phyloP scores from a whole-genome alignment of 345 rosid species.

The Brassica nigra region DNA sequence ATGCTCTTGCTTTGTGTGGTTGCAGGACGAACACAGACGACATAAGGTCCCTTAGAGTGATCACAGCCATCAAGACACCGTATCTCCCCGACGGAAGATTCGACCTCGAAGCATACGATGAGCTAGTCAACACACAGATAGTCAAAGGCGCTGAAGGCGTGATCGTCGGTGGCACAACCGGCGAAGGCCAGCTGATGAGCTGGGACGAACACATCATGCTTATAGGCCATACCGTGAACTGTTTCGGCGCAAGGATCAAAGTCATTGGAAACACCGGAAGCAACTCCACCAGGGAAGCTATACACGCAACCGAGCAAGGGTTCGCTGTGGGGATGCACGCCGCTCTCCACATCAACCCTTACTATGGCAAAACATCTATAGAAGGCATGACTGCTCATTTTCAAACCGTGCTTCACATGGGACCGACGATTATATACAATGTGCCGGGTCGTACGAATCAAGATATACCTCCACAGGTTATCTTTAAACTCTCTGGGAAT shows the following conservation, averaged over 20 bases:
- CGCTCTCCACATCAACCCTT: constrained; percentile 93
- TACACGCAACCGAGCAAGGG: constrained; percentile 88
- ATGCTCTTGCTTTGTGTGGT: constrained; percentile 4
- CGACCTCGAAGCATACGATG: constrained; percentile 88
- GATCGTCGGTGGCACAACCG: constrained; percentile 90
- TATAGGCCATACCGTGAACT: constrained; percentile 82
- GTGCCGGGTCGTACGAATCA: constrained; percentile 84
- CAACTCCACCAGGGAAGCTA: constrained; percentile 88
- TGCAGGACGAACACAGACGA: constrained; percentile 76
- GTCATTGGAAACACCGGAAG: constrained; percentile 90
- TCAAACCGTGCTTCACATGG: constrained; percentile 72
- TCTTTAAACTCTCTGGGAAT: constrained; percentile 57
- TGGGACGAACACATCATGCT: constrained; percentile 98
- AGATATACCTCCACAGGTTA: constrained; percentile 69
- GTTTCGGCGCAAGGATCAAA: constrained; percentile 72
- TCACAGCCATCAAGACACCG: constrained; percentile 93
- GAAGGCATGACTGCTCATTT: constrained; percentile 77
- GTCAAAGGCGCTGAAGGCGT: constrained; percentile 71
- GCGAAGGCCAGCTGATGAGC: constrained; percentile 94
- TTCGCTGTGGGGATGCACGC: constrained; percentile 96
- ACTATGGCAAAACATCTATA: constrained; percentile 84
- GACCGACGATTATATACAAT: constrained; percentile 83
- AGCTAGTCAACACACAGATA: constrained; percentile 70
- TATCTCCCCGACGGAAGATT: constrained; percentile 93
- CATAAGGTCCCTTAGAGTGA: constrained; percentile 66